Evolutionary conservation across 2,329 filamentous ascomycete genomes (phyloP).

Genomic region (Periconia digitata): DNA sequence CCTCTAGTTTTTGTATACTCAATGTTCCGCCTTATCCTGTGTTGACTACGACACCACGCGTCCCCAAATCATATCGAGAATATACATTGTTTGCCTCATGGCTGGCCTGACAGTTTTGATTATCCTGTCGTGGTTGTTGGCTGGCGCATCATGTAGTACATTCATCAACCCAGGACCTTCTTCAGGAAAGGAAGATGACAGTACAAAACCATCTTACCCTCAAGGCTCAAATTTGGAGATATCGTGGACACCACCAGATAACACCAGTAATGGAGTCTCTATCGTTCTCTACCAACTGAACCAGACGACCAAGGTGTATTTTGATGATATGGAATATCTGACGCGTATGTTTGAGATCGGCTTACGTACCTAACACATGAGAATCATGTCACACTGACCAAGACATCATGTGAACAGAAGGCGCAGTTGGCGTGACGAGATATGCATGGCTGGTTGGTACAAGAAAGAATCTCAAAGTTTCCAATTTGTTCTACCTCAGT

Average conservation of each 20-base stretch:
- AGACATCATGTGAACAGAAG: not conserved
- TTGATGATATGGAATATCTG: constrained; percentile 6
- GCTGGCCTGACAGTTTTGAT: not conserved
- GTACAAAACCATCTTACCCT: constrained; percentile 4
- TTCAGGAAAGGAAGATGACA: constrained; percentile 1
- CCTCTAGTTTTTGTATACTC: not conserved
- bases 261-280: constrained; percentile 4
- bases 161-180: constrained; percentile 4
- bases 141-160: constrained; percentile 1
- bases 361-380: not conserved
- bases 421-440: not conserved
- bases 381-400: constrained; percentile 1
- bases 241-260: constrained; percentile 1
- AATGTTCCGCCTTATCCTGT: not conserved
- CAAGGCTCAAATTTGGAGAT: constrained; percentile 5
- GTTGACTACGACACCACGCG: not conserved
- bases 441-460: constrained; percentile 10
- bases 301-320: not conserved
- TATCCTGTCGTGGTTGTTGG: not conserved
- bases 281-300: constrained; percentile 11
- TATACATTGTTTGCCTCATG: not conserved
- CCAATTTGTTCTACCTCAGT: constrained; percentile 10
- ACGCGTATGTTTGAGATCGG: constrained; percentile 5
- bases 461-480: constrained; percentile 7
- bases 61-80: not conserved